Percentiles rank a stretch among this genome's conserved stretches.
Conservation (phyloP, 495 filamentous ascomycete genomes). For the Annulohypoxylon maeteangense region DNA sequence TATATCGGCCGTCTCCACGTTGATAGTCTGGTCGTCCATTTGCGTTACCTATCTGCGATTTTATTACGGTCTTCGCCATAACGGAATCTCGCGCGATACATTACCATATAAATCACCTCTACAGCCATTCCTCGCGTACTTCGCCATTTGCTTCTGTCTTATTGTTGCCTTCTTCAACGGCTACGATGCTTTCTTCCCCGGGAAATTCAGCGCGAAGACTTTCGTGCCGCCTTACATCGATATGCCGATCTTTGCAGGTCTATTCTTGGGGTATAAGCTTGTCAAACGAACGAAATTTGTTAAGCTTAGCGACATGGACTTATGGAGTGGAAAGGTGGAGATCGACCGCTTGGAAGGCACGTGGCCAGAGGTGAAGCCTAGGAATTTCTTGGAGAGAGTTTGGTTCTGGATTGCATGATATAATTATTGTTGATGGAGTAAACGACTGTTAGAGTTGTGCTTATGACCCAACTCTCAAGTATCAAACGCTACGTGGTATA, state of each 20-base stretch:
- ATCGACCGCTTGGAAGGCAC: constrained; percentile 63
- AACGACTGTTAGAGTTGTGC: not conserved
- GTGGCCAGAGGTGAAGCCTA: constrained; percentile 59
- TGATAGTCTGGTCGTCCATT: constrained; percentile 71
- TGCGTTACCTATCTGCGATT: constrained; percentile 66
- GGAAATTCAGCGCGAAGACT: constrained; percentile 57
- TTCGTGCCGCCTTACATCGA: constrained; percentile 71
- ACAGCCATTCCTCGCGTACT: constrained; percentile 72
- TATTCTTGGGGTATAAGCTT: constrained; percentile 68
- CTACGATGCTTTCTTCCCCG: constrained; percentile 61
- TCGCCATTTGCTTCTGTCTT: constrained; percentile 66
- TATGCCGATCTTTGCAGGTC: constrained; percentile 64
- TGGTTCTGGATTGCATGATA: constrained; percentile 65
- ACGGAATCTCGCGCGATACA: constrained; percentile 63
- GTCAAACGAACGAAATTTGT: constrained; percentile 60
- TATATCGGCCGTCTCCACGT: constrained; percentile 65
- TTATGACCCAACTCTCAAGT: not conserved
- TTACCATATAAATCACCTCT: constrained; percentile 68
- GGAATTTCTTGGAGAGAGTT: constrained; percentile 62
- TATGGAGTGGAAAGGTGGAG: constrained; percentile 70
- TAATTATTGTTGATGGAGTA: not conserved
- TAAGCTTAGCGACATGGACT: constrained; percentile 64
- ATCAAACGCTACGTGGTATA: constrained; percentile 1
- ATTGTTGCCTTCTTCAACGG: constrained; percentile 66
- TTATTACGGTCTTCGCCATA: constrained; percentile 65